Percentiles rank a stretch among this genome's conserved stretches.
Evolutionary conservation across 306 rosid genomes (phyloP).

Genomic region (Begonia fuchsioides): DNA sequence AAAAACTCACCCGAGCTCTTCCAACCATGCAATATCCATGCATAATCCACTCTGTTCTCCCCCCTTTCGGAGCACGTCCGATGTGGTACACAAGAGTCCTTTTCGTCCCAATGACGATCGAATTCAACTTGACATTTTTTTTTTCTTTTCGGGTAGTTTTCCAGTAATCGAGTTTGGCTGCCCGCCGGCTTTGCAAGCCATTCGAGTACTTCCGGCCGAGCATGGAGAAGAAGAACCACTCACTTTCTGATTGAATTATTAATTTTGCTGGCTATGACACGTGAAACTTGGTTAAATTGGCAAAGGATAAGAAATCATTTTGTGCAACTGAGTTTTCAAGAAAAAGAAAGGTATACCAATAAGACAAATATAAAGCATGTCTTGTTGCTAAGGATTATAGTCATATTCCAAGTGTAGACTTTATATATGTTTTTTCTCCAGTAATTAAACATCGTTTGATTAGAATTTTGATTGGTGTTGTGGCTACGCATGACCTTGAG

Average conservation of each 20-base stretch:
- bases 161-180: conserved; percentile 85
- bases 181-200: conserved; percentile 80
- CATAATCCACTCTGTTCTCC: conserved; percentile 95
- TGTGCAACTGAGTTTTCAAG: no score
- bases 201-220: conserved; percentile 93
- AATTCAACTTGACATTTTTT: conserved; percentile 58
- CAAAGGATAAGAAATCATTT: no score
- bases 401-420: no score
- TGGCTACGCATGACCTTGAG: no score
- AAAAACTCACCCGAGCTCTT: conserved; percentile 53
- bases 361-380: no score
- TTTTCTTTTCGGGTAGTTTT: conserved; percentile 95
- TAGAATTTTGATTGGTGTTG: no score
- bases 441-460: no score
- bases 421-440: no score
- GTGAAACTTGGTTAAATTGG: no score
- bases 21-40: conserved; percentile 68
- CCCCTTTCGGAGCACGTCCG: conserved; percentile 94
- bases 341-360: no score
- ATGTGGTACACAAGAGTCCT: conserved; percentile 82
- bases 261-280: conserved; percentile 40
- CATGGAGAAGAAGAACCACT: conserved; percentile 95
- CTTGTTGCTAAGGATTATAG: no score
- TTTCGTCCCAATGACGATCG: conserved; percentile 61
- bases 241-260: conserved; percentile 53